Conservation (phyloP, 225 moss, liverwort and hornwort species). For the Polytrichum formosum region DNA sequence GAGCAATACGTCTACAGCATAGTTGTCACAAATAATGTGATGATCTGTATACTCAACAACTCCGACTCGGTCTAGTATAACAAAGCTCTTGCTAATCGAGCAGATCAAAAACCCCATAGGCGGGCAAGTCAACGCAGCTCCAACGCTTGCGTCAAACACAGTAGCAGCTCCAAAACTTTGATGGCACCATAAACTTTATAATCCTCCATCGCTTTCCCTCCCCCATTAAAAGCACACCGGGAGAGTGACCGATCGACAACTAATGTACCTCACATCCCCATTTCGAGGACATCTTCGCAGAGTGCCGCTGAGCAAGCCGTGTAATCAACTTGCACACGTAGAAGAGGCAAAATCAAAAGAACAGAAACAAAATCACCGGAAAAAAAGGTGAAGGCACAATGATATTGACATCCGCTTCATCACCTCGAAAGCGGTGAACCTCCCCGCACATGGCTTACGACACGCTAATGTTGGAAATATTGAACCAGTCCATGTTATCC, state of each 20-base stretch:
- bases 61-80: background rate
- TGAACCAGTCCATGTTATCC: slow-evolving; percentile 47
- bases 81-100: background rate
- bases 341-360: background rate
- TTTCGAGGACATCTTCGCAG: slow-evolving; percentile 5
- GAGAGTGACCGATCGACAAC: background rate
- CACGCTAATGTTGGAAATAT: slow-evolving; percentile 19
- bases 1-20: background rate
- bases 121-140: slow-evolving; percentile 3
- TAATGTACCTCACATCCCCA: slow-evolving; percentile 12
- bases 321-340: background rate
- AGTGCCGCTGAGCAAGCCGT: slow-evolving; percentile 3
- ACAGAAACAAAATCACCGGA: too few relatives aligned
- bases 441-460: background rate
- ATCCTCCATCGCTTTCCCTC: background rate
- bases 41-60: background rate
- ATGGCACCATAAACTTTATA: background rate
- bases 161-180: slow-evolving; percentile 1
- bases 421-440: background rate
- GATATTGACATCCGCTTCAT: background rate
- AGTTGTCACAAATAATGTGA: background rate
- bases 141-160: too few relatives aligned
- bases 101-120: slow-evolving; percentile 5
- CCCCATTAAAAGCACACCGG: background rate
- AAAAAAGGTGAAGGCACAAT: background rate